These are phyloP conservation scores for Eimeria nieschulzi DNA, from an alignment of 169 alveolate species.

Conservation along the genomic window DNA sequence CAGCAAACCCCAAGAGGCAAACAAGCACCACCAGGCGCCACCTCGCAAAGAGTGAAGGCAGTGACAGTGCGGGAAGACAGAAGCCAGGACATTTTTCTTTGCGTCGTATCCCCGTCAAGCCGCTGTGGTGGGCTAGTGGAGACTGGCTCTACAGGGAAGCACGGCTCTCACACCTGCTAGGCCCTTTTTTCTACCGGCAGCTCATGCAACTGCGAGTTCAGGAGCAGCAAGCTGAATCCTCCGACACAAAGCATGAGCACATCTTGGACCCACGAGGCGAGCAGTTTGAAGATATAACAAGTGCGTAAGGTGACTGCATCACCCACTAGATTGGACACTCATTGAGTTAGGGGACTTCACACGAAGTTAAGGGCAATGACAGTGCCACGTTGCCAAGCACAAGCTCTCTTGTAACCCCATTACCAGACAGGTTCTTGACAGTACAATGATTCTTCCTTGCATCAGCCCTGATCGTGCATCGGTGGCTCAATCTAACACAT, in stretches of 20 bases:
- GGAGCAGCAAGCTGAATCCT: background rate
- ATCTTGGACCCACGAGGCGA: slow-evolving; percentile 4
- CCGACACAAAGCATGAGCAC: background rate
- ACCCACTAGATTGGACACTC: no score
- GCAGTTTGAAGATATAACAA: slow-evolving; percentile 34
- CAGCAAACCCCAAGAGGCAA: no score
- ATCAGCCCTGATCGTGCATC: no score
- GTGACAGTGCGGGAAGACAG: no score
- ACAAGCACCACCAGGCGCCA: background rate
- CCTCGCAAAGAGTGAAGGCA: background rate
- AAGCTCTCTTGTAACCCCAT: no score
- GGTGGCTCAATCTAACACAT: no score
- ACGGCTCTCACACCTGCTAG: slow-evolving; percentile 19
- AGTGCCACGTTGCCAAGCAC: no score
- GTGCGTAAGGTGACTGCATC: background rate
- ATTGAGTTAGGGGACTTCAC: no score
- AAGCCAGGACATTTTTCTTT: background rate
- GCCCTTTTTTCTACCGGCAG: slow-evolving; percentile 37
- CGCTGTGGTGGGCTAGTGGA: slow-evolving; percentile 49
- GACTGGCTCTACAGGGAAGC: slow-evolving; percentile 36
- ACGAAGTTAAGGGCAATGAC: no score
- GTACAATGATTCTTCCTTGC: no score
- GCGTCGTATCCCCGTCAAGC: slow-evolving; percentile 46
- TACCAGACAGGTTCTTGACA: no score
- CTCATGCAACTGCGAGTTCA: background rate